Evolutionary conservation across 2,329 filamentous ascomycete genomes (phyloP).

Genomic region (Teratosphaeria zuluensis): DNA sequence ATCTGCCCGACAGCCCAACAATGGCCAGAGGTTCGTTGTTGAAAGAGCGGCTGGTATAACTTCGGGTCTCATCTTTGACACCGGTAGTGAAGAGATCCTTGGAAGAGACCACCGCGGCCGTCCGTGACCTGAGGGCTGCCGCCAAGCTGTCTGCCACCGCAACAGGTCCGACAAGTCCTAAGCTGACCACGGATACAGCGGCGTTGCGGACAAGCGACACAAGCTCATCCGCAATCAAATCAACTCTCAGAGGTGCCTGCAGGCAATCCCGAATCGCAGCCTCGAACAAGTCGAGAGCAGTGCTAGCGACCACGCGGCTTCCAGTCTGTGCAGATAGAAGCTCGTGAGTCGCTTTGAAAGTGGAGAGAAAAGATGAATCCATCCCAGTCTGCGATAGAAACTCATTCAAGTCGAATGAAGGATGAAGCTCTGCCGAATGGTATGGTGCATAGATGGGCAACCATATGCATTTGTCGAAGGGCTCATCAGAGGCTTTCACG

Average conservation of each 20-base stretch:
- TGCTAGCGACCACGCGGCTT: not conserved
- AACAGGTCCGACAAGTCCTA: not conserved
- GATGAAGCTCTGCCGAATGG: not conserved
- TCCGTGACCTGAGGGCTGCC: not conserved
- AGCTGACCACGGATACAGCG: not conserved
- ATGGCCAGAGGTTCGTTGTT: constrained; percentile 8
- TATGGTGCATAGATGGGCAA: not conserved
- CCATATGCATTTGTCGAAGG: not conserved
- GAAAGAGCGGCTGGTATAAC: not conserved
- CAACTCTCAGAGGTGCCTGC: not conserved
- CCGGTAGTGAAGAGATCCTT: not conserved
- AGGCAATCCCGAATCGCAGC: not conserved
- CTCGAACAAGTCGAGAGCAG: not conserved
- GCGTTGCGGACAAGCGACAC: not conserved
- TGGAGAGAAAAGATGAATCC: not conserved
- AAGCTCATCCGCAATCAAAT: not conserved
- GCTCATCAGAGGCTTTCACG: not conserved
- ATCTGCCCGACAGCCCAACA: constrained; percentile 14
- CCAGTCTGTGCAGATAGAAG: not conserved
- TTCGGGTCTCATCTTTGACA: not conserved
- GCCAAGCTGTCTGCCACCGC: too few relatives aligned
- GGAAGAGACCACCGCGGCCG: not conserved
- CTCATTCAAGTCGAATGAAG: not conserved
- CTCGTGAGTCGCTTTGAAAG: not conserved
- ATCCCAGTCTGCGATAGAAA: not conserved